These are phyloP conservation scores for Penicillium chermesinum DNA, from an alignment of 495 filamentous ascomycete genomes.

Conservation along the genomic window DNA sequence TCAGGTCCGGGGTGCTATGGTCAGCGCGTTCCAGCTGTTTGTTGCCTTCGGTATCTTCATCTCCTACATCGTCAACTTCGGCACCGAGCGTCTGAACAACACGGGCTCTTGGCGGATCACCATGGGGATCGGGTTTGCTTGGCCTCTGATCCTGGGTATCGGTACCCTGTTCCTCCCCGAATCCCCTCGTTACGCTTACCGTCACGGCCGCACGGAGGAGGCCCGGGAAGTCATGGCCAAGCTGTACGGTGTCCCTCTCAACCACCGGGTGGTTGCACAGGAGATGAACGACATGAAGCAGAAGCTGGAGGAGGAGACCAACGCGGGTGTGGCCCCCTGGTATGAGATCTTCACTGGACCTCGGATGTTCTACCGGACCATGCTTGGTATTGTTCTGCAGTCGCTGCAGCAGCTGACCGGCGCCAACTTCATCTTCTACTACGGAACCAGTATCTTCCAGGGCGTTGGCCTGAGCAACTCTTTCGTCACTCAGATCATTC, in stretches of 20 bases:
- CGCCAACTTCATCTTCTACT: constrained; percentile 82
- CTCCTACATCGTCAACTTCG: constrained; percentile 77
- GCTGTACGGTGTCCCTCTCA: constrained; percentile 61
- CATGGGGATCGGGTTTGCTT: constrained; percentile 74
- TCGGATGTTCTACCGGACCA: constrained; percentile 66
- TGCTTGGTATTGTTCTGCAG: constrained; percentile 66
- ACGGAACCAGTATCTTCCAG: constrained; percentile 67
- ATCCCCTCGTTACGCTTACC: constrained; percentile 66
- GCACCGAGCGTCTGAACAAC: constrained; percentile 49
- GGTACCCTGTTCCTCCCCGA: constrained; percentile 70
- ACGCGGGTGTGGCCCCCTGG: constrained; percentile 50
- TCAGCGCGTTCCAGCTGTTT: constrained; percentile 78
- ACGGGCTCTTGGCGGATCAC: constrained; percentile 73
- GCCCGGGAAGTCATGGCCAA: constrained; percentile 65
- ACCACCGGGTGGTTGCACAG: constrained; percentile 58
- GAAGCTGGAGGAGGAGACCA: constrained; percentile 55
- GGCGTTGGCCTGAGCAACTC: constrained; percentile 63
- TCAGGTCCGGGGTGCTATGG: constrained; percentile 62
- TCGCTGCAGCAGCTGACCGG: constrained; percentile 68
- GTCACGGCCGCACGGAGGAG: constrained; percentile 57
- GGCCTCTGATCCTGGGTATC: constrained; percentile 65
- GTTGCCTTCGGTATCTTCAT: constrained; percentile 83
- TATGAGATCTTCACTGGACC: constrained; percentile 67
- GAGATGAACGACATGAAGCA: constrained; percentile 65
- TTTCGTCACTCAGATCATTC: constrained; percentile 69